Evolutionary conservation across 768 basidiomycete genomes (phyloP).

Genomic region (Xerocomellus chrysenteron): DNA sequence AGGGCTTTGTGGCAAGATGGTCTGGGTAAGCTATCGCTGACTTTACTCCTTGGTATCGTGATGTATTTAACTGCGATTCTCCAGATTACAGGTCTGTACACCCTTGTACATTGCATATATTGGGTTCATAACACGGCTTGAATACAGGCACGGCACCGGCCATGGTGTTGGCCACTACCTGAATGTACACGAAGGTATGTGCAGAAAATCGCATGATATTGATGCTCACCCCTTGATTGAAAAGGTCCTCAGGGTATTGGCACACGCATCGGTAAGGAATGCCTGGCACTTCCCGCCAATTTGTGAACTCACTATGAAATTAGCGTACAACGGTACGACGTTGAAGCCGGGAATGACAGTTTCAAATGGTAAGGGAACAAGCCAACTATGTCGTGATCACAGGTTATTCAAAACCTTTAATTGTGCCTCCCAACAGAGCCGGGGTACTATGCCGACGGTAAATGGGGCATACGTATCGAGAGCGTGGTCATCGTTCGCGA

Average conservation of each 20-base stretch:
- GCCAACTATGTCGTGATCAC: neutral
- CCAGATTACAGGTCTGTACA: conserved; percentile 55
- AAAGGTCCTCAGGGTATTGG: conserved; percentile 59
- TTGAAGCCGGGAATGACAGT: conserved; percentile 87
- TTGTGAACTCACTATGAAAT: conserved; percentile 1
- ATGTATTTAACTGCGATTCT: neutral
- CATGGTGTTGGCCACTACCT: conserved; percentile 95
- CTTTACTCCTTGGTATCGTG: neutral
- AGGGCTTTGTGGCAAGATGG: conserved; percentile 84
- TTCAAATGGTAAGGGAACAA: conserved; percentile 59
- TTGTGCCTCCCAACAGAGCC: conserved; percentile 52
- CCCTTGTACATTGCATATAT: neutral
- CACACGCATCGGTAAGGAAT: conserved; percentile 35
- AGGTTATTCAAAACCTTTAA: neutral
- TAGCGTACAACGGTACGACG: conserved; percentile 66
- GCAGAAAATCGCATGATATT: no score
- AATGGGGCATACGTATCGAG: conserved; percentile 92
- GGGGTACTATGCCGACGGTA: conserved; percentile 88
- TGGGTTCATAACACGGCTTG: conserved; percentile 2
- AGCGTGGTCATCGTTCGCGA: conserved; percentile 79
- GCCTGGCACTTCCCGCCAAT: neutral
- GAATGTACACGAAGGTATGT: conserved; percentile 82
- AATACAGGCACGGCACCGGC: conserved; percentile 79
- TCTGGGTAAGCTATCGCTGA: conserved; percentile 51
- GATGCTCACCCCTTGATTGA: conserved; percentile 5